These are phyloP conservation scores for Pseudogymnoascus sp. DNA, from an alignment of 2,329 filamentous ascomycete species.

Conservation along the genomic window DNA sequence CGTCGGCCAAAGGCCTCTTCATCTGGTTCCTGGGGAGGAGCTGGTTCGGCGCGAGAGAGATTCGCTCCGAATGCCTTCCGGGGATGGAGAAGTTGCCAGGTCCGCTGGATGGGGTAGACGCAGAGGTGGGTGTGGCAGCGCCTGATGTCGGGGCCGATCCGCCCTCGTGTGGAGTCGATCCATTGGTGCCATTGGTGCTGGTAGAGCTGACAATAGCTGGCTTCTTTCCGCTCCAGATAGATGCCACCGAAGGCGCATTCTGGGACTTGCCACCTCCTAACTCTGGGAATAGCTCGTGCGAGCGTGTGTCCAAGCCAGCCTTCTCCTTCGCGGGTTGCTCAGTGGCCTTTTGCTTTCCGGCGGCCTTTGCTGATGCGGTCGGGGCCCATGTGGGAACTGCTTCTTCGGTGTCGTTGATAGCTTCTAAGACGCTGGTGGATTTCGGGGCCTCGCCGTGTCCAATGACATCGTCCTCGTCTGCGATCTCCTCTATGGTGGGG, in stretches of 20 bases:
- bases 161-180: conserved; percentile 45
- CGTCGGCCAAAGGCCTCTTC: conserved; percentile 77
- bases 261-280: conserved; percentile 64
- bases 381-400: conserved; percentile 41
- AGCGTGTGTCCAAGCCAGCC: conserved; percentile 66
- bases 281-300: conserved; percentile 89
- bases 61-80: conserved; percentile 71
- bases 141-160: conserved; percentile 56
- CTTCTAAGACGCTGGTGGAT: conserved; percentile 30
- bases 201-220: conserved; percentile 46
- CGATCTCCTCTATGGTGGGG: conserved; percentile 70
- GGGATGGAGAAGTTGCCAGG: conserved; percentile 65
- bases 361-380: conserved; percentile 53
- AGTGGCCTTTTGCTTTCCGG: conserved; percentile 60
- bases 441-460: conserved; percentile 47
- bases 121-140: conserved; percentile 40
- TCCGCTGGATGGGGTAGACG: conserved; percentile 24
- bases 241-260: conserved; percentile 52
- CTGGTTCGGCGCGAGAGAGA: conserved; percentile 67
- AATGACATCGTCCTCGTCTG: conserved; percentile 74
- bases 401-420: conserved; percentile 30
- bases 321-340: conserved; percentile 32
- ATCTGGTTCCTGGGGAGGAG: conserved; percentile 70
- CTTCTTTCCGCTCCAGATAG: conserved; percentile 72
- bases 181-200: conserved; percentile 41